These are phyloP conservation scores for Colletotrichum acutatum DNA, from an alignment of 2,329 filamentous ascomycete genomes.

Conservation along the genomic window DNA sequence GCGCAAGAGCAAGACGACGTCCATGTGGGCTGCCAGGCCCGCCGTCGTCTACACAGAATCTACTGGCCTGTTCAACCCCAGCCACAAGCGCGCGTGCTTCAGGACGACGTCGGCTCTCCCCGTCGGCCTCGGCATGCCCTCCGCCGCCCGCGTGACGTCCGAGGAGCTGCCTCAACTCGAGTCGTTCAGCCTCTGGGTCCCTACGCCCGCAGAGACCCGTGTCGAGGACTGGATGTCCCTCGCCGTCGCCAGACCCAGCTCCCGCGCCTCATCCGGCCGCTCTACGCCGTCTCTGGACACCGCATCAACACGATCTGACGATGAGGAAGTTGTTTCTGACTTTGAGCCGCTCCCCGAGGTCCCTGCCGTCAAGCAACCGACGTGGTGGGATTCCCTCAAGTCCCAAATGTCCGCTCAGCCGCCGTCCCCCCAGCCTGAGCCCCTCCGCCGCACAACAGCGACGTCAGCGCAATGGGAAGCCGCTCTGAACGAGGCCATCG, in stretches of 20 bases:
- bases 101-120: conserved; percentile 34
- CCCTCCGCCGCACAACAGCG: conserved; percentile 4
- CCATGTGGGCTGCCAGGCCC: conserved; percentile 36
- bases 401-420: background rate
- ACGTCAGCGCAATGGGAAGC: conserved; percentile 34
- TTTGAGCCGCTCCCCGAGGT: conserved; percentile 24
- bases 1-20: background rate
- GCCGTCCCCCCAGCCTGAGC: background rate
- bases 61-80: conserved; percentile 38
- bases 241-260: background rate
- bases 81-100: conserved; percentile 37
- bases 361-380: background rate
- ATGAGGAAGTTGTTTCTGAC: conserved; percentile 17
- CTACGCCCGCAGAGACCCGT: background rate
- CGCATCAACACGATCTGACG: conserved; percentile 20
- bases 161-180: conserved; percentile 43
- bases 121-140: conserved; percentile 32
- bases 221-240: conserved; percentile 39
- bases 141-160: conserved; percentile 39
- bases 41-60: conserved; percentile 15
- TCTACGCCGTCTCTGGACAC: conserved; percentile 28
- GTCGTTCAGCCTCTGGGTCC: conserved; percentile 49
- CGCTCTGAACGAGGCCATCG: conserved; percentile 27
- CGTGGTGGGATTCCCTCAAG: conserved; percentile 33
- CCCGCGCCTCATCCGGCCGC: conserved; percentile 16